Conservation (phyloP, 345 rosid species). For the Arabis hirsuta region DNA sequence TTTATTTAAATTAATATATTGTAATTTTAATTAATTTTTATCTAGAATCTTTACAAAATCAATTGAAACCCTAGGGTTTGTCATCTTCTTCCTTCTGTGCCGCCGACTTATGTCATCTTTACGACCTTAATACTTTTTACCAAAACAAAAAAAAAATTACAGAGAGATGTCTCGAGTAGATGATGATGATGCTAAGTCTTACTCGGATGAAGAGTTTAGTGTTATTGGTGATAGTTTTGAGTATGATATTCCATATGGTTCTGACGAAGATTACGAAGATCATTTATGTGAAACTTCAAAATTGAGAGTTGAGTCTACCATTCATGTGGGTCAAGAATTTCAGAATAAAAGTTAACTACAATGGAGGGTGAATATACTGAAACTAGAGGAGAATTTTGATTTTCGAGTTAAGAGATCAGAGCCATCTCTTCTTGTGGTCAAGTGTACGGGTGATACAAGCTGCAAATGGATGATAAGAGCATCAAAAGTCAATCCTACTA, state of each 20-base stretch:
- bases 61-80: no score
- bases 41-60: no score
- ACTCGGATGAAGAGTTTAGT: no score
- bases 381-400: neutral
- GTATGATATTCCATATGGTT: neutral
- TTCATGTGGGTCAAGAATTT: neutral
- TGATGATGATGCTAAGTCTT: no score
- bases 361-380: neutral
- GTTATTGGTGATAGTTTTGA: slow-evolving; percentile 5
- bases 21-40: no score
- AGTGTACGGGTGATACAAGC: neutral
- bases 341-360: neutral
- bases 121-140: no score
- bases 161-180: no score
- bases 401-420: neutral
- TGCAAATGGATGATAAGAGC: slow-evolving; percentile 7
- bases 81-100: no score
- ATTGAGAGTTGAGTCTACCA: neutral
- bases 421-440: slow-evolving; percentile 4
- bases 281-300: neutral
- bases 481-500: neutral
- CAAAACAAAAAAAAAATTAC: no score
- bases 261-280: neutral
- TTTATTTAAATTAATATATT: no score
- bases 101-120: no score